phyloP scores from a whole-genome alignment of 2,329 filamentous ascomycete species.

The Colletotrichum coccodes region DNA sequence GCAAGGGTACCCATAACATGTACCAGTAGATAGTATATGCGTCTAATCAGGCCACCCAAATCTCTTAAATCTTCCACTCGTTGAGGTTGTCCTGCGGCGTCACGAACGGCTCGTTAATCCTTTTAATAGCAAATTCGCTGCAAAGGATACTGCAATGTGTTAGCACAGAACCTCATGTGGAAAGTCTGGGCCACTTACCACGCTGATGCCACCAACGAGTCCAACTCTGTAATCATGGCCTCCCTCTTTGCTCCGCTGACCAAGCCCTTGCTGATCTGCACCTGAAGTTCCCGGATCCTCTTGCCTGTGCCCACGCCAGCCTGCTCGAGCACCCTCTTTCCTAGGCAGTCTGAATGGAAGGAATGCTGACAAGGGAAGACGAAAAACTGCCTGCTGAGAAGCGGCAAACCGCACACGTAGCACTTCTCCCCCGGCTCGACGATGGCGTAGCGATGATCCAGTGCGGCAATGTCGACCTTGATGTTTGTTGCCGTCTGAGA shows the following conservation, averaged over 20 bases:
- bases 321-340: constrained; percentile 84
- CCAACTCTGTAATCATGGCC: constrained; percentile 86
- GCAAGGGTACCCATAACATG: constrained; percentile 20
- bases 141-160: constrained; percentile 78
- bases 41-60: background rate
- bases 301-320: constrained; percentile 79
- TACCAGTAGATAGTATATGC: constrained; percentile 12
- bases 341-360: constrained; percentile 95
- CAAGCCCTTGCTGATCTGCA: constrained; percentile 81
- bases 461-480: constrained; percentile 84
- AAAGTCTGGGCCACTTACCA: constrained; percentile 68
- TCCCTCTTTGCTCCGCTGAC: constrained; percentile 79
- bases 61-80: constrained; percentile 78
- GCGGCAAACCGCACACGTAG: constrained; percentile 85
- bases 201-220: constrained; percentile 88
- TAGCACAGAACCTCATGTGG: constrained; percentile 26
- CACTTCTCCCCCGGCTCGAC: constrained; percentile 97
- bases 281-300: constrained; percentile 86
- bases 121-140: constrained; percentile 93
- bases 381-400: constrained; percentile 93
- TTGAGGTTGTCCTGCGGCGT: constrained; percentile 75
- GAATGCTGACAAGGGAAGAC: constrained; percentile 99
- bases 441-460: constrained; percentile 93
- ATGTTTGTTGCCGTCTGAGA: constrained; percentile 91
- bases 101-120: constrained; percentile 94